Evolutionary conservation across 2,329 filamentous ascomycete species (phyloP).

Genomic region (Aspergillus tamarii): DNA sequence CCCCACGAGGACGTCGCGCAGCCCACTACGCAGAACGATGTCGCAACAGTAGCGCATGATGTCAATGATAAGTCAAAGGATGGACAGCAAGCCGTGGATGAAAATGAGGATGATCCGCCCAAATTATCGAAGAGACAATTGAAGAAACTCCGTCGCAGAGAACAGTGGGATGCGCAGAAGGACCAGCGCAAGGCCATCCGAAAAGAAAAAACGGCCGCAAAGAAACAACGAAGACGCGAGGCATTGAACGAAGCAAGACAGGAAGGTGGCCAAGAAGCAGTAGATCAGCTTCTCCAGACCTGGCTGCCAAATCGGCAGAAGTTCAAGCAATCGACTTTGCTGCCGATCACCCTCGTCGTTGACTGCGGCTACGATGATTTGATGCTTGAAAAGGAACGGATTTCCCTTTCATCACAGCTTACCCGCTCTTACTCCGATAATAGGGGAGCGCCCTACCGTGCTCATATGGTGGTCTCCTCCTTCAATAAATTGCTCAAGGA

Average conservation of each 20-base stretch:
- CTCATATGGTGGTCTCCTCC: conserved; percentile 75
- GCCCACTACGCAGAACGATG: conserved; percentile 3
- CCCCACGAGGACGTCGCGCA: conserved; percentile 12
- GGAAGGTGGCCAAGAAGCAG: conserved; percentile 30
- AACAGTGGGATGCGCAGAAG: conserved; percentile 75
- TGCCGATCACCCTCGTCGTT: conserved; percentile 80
- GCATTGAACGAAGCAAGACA: conserved; percentile 39
- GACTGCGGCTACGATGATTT: conserved; percentile 91
- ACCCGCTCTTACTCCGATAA: conserved; percentile 91
- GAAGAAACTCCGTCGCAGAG: conserved; percentile 74
- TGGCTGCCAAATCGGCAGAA: conserved; percentile 29
- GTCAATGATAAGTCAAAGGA: conserved; percentile 1
- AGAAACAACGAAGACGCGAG: conserved; percentile 54
- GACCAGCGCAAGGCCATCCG: conserved; percentile 61
- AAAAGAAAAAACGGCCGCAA: conserved; percentile 59
- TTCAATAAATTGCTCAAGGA: conserved; percentile 75
- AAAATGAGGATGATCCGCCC: conserved; percentile 16
- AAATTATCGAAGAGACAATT: conserved; percentile 80
- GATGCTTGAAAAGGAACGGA: conserved; percentile 84
- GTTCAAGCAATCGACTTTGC: conserved; percentile 51
- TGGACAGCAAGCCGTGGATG: neutral
- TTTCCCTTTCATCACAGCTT: conserved; percentile 81
- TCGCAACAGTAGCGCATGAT: conserved; percentile 10
- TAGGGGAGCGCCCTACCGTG: conserved; percentile 65
- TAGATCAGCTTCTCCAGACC: conserved; percentile 31